Conservation (phyloP, 2,329 filamentous ascomycete species). For the Paecilomyces sp. region DNA sequence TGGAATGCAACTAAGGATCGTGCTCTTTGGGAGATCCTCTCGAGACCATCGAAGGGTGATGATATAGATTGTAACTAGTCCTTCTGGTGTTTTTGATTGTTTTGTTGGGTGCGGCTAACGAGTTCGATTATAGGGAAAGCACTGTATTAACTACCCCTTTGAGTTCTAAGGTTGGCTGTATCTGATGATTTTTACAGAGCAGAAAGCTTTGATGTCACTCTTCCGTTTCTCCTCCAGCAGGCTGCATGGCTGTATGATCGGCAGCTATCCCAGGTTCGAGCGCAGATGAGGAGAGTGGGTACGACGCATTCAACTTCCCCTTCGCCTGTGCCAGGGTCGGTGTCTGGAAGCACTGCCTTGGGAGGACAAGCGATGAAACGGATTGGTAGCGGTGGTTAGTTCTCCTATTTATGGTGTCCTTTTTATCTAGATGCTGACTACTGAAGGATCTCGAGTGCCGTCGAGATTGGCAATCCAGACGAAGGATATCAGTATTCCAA, state of each 20-base stretch:
- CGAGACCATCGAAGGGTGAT: conserved; percentile 66
- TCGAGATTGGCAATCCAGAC: conserved; percentile 31
- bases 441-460: conserved; percentile 30
- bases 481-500: conserved; percentile 20
- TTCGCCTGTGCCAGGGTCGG: conserved; percentile 36
- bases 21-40: conserved; percentile 82
- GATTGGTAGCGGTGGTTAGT: conserved; percentile 23
- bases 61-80: conserved; percentile 72
- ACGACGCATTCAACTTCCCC: conserved; percentile 34
- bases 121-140: conserved; percentile 55
- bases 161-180: not conserved
- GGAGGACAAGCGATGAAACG: conserved; percentile 28
- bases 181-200: conserved; percentile 44
- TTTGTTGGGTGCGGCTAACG: conserved; percentile 10
- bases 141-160: conserved; percentile 48
- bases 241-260: conserved; percentile 90
- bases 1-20: conserved; percentile 87
- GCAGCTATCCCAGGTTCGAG: conserved; percentile 81
- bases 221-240: conserved; percentile 85
- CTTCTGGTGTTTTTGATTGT: not conserved
- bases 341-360: conserved; percentile 33
- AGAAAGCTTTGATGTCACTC: conserved; percentile 70
- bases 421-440: not conserved
- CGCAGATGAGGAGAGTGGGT: conserved; percentile 68
- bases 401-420: not conserved